These are phyloP conservation scores for Pharnaceum exiguum DNA, from an alignment of 148 eudicot genomes.

Conservation along the genomic window DNA sequence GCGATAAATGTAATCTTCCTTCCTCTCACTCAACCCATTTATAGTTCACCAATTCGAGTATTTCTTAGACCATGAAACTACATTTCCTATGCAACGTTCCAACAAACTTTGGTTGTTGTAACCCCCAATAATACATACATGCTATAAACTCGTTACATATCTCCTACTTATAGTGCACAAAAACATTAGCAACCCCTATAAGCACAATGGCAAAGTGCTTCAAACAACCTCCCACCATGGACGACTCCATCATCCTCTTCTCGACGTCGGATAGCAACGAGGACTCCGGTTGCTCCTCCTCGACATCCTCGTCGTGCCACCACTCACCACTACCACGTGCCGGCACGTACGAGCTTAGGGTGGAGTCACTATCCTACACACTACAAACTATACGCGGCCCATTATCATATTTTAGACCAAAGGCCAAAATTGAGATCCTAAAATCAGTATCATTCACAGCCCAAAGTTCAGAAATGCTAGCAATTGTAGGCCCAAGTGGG, in stretches of 20 bases:
- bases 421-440: slow-evolving; percentile 47
- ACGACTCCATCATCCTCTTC: slow-evolving; percentile 66
- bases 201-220: slow-evolving; percentile 54
- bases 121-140: slow-evolving; percentile 10
- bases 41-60: background rate
- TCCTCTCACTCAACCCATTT: background rate
- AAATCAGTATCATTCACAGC: slow-evolving; percentile 67
- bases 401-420: slow-evolving; percentile 20
- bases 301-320: slow-evolving; percentile 39
- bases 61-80: slow-evolving; percentile 41
- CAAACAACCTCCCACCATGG: slow-evolving; percentile 35
- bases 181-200: background rate
- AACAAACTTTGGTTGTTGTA: slow-evolving; percentile 27
- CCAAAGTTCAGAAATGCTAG: slow-evolving; percentile 61
- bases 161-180: background rate
- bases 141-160: slow-evolving; percentile 12
- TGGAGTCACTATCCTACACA: slow-evolving; percentile 71
- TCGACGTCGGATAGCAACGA: slow-evolving; percentile 52
- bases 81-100: background rate
- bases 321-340: slow-evolving; percentile 34
- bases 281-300: slow-evolving; percentile 63
- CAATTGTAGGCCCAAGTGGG: slow-evolving; percentile 93
- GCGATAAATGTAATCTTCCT: background rate
- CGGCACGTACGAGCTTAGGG: slow-evolving; percentile 39
- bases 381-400: slow-evolving; percentile 28